Conservation (phyloP, 805 yeast genomes). For the Suhomyces faveliae region DNA sequence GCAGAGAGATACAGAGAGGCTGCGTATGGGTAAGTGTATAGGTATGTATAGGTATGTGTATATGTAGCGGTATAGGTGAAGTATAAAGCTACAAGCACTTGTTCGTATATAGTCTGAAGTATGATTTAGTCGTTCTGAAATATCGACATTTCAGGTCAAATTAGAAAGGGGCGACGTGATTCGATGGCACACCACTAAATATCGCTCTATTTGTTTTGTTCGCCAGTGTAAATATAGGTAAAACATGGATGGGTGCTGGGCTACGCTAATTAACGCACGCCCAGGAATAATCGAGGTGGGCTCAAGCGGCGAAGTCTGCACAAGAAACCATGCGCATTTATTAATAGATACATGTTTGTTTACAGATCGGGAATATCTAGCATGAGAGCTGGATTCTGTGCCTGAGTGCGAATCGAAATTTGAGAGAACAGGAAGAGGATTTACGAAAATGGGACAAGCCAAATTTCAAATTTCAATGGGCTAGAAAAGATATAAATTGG, state of each 20-base stretch:
- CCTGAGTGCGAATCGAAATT: background rate
- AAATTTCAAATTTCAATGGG: no score
- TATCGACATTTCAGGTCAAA: background rate
- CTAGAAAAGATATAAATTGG: no score
- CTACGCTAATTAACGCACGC: background rate
- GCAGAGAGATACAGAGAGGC: background rate
- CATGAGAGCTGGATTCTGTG: background rate
- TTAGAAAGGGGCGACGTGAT: background rate
- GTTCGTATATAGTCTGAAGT: background rate
- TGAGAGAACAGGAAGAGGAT: background rate
- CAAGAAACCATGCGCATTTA: background rate
- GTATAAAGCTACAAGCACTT: background rate
- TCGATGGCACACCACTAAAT: background rate
- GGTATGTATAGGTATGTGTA: background rate
- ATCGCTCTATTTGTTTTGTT: background rate
- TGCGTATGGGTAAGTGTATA: background rate
- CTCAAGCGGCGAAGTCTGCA: slow-evolving; percentile 2
- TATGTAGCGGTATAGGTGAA: background rate
- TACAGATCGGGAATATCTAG: background rate
- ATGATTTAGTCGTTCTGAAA: background rate
- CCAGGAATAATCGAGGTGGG: background rate
- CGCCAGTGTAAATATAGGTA: background rate
- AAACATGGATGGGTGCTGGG: background rate
- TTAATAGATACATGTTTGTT: background rate
- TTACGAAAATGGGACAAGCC: background rate